Conservation (phyloP, 805 yeast genomes). For the Candida patagonica region DNA sequence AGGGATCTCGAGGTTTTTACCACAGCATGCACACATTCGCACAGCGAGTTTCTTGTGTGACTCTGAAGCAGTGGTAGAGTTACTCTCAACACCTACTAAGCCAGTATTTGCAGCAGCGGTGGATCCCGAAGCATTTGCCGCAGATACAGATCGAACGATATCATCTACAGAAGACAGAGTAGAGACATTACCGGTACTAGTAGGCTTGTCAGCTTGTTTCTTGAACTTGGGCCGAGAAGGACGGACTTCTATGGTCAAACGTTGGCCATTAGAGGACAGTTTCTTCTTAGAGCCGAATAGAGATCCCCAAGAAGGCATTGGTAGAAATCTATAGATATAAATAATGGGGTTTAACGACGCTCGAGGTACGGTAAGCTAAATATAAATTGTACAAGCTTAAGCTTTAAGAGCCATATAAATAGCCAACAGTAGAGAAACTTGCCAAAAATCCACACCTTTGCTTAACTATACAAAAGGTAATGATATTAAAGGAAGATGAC, state of each 20-base stretch:
- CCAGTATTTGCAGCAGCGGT: background rate
- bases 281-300: no score
- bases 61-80: background rate
- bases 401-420: no score
- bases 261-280: no score
- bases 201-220: no score
- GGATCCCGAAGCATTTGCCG: slow-evolving; percentile 11
- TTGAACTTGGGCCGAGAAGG: background rate
- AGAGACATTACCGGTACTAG: slow-evolving; percentile 9
- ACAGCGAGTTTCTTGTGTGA: slow-evolving; percentile 11
- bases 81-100: background rate
- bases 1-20: slow-evolving; percentile 21
- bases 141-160: slow-evolving; percentile 16
- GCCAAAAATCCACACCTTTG: no score
- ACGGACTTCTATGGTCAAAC: background rate
- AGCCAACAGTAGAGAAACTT: no score
- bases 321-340: no score
- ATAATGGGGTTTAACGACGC: no score
- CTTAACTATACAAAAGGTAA: no score
- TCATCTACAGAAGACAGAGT: slow-evolving; percentile 17
- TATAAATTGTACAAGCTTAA: no score
- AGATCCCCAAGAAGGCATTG: background rate
- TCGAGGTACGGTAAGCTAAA: no score
- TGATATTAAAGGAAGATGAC: no score
- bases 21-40: slow-evolving; percentile 23